Evolutionary conservation across 352 stramenopile species (phyloP).

Genomic region (Globisporangium iwayamae): DNA sequence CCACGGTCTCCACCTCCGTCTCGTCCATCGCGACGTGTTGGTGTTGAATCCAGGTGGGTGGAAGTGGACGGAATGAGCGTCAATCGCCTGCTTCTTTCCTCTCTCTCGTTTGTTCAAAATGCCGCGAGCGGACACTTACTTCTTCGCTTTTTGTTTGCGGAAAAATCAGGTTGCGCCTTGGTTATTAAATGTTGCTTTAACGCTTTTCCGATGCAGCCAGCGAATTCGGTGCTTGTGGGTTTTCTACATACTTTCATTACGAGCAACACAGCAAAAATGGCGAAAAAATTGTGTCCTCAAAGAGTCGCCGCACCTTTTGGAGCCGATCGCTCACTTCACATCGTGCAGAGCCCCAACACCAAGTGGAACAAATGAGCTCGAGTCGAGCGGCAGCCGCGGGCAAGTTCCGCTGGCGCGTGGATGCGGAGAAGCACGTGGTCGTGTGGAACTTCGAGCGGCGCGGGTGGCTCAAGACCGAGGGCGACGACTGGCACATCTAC

Average conservation of each 20-base stretch:
- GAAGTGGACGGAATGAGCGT: background rate
- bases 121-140: background rate
- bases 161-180: too few species aligned
- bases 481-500: conserved; percentile 93
- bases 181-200: too few species aligned
- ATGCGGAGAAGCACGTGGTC: conserved; percentile 78
- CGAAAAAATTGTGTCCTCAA: too few species aligned
- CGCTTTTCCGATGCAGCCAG: too few species aligned
- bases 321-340: too few species aligned
- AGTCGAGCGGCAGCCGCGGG: background rate
- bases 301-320: too few species aligned
- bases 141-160: background rate
- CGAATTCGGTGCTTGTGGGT: too few species aligned
- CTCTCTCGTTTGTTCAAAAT: background rate
- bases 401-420: conserved; percentile 64
- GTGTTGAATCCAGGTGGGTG: background rate
- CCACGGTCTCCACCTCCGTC: conserved; percentile 54
- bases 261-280: too few species aligned
- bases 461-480: conserved; percentile 79
- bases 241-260: too few species aligned
- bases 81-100: background rate
- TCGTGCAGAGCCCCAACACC: background rate
- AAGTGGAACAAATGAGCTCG: background rate
- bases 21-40: conserved; percentile 32
- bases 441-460: conserved; percentile 83